phyloP scores from a whole-genome alignment of 1,284 basidiomycete species.

The Meripilus lineatus region DNA sequence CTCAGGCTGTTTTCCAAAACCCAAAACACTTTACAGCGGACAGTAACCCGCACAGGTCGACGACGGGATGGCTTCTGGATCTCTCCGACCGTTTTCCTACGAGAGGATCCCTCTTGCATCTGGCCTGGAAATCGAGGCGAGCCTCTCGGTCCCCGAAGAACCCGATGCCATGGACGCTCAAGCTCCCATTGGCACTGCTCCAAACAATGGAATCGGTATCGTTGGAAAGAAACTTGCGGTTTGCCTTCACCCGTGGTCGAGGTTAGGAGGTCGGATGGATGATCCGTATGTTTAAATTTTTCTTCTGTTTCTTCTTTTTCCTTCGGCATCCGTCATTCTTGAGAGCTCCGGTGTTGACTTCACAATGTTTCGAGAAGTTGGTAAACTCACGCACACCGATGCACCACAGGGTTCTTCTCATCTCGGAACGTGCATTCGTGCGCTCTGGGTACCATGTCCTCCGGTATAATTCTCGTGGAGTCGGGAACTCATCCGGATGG shows the following conservation, averaged over 20 bases:
- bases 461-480: constrained; percentile 71
- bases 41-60: too few relatives aligned
- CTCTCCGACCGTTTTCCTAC: constrained; percentile 8
- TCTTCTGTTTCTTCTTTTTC: too few relatives aligned
- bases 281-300: constrained; percentile 54
- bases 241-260: constrained; percentile 75
- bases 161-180: too few relatives aligned
- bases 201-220: too few relatives aligned
- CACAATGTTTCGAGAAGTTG: neutral
- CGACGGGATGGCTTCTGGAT: neutral
- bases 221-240: constrained; percentile 62
- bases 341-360: too few relatives aligned
- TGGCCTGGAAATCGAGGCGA: constrained; percentile 16
- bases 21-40: too few relatives aligned
- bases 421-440: constrained; percentile 31
- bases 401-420: constrained; percentile 27
- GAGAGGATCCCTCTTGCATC: constrained; percentile 17
- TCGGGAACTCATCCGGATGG: constrained; percentile 66
- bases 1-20: too few relatives aligned
- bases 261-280: constrained; percentile 68
- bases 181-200: too few relatives aligned
- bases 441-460: constrained; percentile 51
- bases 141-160: constrained; percentile 11
- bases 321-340: too few relatives aligned
- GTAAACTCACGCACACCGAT: neutral